These are phyloP conservation scores for Peltaster fructicola DNA, from an alignment of 2,329 filamentous ascomycete genomes.

Conservation along the genomic window DNA sequence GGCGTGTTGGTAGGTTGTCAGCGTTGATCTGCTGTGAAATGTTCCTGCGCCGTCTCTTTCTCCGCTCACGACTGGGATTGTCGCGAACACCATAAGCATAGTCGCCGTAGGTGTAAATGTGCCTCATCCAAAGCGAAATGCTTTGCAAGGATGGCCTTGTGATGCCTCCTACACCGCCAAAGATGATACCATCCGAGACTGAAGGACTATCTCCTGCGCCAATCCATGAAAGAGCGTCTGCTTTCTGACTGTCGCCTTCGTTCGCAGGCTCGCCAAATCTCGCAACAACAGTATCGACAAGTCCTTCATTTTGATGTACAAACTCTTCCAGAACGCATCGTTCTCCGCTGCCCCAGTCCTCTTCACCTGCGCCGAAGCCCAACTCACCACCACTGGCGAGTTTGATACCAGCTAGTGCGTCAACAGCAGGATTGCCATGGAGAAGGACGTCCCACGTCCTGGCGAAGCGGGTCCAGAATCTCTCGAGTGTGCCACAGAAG, in stretches of 20 bases:
- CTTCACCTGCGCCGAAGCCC: conserved; percentile 85
- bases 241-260: conserved; percentile 10
- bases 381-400: conserved; percentile 80
- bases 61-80: conserved; percentile 51
- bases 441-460: conserved; percentile 71
- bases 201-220: conserved; percentile 50
- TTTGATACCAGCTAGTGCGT: conserved; percentile 69
- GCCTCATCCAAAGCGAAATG: conserved; percentile 73
- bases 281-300: conserved; percentile 76
- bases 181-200: conserved; percentile 68
- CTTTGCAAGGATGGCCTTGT: conserved; percentile 53
- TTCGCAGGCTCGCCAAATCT: conserved; percentile 51
- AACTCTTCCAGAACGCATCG: conserved; percentile 86
- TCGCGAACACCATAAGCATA: conserved; percentile 72
- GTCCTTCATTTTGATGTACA: conserved; percentile 57
- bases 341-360: conserved; percentile 86
- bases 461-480: conserved; percentile 61
- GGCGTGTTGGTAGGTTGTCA: too few species aligned
- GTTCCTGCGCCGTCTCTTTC: conserved; percentile 26
- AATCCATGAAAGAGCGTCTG: conserved; percentile 43
- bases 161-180: conserved; percentile 61
- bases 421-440: conserved; percentile 70
- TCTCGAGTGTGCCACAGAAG: conserved; percentile 55
- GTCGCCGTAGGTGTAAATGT: conserved; percentile 68
- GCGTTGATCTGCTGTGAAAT: conserved; percentile 14